Base-by-base conservation (phyloP, 139 green algal species). In the Prasinococcaceae sp. region DNA sequence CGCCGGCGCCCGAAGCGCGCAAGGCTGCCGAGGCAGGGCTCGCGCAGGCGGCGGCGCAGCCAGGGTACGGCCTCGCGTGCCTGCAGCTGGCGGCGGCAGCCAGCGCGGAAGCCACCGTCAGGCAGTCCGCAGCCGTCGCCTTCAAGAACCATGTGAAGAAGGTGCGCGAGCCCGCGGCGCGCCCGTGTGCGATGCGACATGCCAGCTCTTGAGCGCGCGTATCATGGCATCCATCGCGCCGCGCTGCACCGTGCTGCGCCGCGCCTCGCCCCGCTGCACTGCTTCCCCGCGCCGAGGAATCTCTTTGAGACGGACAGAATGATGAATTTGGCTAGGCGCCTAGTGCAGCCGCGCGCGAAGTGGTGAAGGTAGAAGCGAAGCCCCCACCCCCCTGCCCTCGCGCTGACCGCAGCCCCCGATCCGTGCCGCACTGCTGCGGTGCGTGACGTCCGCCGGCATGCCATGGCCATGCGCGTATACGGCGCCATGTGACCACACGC, bases 131-230 rank as follows among this genome's bases (percentile, higher is more conserved):
- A 1, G 81, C 90, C 9, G 84, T 99, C 19, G 84, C 82, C 61
- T 97, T 99, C 66, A 99, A 99, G 47, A 99, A 99, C 65, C 57
- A 73, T 24, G 69, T 96, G 33, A 94, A 94, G 64, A 83, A 77
- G 30, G 61, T 78, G 39, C 98, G 90, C 90, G 69, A 27, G 0
- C 20, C 37, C 23, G 28, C 10, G 2, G 58, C 71, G 30, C 2
- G n/a, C 9, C 9, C 10, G 32, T 8, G 10, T 39, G 32, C 10
- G 32, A n/a, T n/a, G n/a, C n/a, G n/a, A n/a, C n/a, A n/a, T 39
- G 32, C 32, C 9, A 8, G 32, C 10, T 8, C 32, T n/a, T 49
- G 42, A 8, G 42, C 10, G 42, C 10, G 42, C 10, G 42, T 49
- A 10, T 49, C n/a, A n/a, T n/a, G n/a, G n/a, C n/a, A n/a, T n/a